Conservation (phyloP, 768 basidiomycete genomes). For the Xanthoconium stramineum region DNA sequence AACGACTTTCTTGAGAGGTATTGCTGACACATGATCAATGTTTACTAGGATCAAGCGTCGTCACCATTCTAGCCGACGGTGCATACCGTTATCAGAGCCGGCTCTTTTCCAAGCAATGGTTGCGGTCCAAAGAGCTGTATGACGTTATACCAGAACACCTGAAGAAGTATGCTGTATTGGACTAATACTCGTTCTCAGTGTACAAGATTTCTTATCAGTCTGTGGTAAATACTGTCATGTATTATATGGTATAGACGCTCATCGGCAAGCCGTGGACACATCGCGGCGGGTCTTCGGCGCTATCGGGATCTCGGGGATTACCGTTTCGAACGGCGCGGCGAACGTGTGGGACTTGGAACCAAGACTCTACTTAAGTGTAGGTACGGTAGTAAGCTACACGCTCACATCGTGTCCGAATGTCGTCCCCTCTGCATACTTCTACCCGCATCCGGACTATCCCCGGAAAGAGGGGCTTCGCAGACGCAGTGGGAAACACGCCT, state of each 20-base stretch:
- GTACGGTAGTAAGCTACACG: no score
- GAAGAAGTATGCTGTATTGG: conserved; percentile 86
- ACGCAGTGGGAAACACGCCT: conserved; percentile 91
- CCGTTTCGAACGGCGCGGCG: no score
- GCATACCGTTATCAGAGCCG: conserved; percentile 97
- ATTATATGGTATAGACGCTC: no score
- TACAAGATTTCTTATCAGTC: no score
- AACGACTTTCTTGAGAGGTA: not conserved
- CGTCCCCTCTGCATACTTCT: no score
- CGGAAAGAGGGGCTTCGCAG: conserved; percentile 60
- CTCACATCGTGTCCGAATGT: no score
- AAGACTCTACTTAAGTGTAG: no score
- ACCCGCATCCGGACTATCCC: no score
- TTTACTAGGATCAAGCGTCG: conserved; percentile 69
- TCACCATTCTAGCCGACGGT: conserved; percentile 90
- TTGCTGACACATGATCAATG: not conserved
- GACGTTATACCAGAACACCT: conserved; percentile 78
- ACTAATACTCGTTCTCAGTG: conserved; percentile 35
- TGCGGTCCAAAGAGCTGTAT: conserved; percentile 73
- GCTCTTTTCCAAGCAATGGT: conserved; percentile 92
- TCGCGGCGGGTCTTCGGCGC: no score
- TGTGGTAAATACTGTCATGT: no score
- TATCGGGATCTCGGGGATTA: no score
- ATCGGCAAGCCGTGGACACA: no score
- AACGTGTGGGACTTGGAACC: not conserved